phyloP scores from a whole-genome alignment of 345 rosid genomes.

The Punica granatum region DNA sequence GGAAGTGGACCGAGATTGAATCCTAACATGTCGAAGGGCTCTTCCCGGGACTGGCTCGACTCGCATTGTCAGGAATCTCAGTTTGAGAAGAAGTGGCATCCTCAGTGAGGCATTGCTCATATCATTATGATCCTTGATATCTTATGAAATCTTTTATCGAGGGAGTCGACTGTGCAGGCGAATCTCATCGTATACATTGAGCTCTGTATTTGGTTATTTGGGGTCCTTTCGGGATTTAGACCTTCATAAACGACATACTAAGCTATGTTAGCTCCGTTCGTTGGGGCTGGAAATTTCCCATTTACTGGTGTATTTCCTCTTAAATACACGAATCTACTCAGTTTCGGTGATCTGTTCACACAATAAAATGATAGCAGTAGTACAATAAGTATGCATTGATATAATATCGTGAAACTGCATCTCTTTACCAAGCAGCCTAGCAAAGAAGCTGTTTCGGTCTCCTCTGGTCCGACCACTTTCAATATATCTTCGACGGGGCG shows the following conservation, averaged over 20 bases:
- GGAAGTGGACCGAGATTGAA: conserved; percentile 34
- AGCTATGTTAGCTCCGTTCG: too few relatives aligned
- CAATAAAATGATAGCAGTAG: too few relatives aligned
- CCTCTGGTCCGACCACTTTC: too few relatives aligned
- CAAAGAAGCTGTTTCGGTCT: too few relatives aligned
- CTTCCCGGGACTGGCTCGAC: conserved; percentile 77
- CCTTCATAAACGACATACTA: too few relatives aligned
- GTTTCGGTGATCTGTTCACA: too few relatives aligned
- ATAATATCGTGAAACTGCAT: too few relatives aligned
- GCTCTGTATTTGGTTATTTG: not conserved
- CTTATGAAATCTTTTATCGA: not conserved
- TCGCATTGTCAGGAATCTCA: conserved; percentile 88
- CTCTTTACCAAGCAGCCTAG: too few relatives aligned
- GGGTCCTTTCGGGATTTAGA: not conserved
- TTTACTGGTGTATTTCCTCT: not conserved
- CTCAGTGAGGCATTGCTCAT: conserved; percentile 23
- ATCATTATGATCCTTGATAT: not conserved
- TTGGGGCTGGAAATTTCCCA: not conserved
- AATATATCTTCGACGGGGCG: too few relatives aligned
- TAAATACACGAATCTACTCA: not conserved
- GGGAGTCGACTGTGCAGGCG: not conserved
- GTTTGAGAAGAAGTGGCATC: conserved; percentile 64
- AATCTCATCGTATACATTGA: not conserved
- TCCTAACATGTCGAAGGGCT: conserved; percentile 40
- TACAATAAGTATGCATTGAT: too few relatives aligned